A percentile compares a stretch with the other conserved stretches of the same genome.
Evolutionary conservation across 2,329 filamentous ascomycete species (phyloP).

Genomic region (Ceratocystis papillata): DNA sequence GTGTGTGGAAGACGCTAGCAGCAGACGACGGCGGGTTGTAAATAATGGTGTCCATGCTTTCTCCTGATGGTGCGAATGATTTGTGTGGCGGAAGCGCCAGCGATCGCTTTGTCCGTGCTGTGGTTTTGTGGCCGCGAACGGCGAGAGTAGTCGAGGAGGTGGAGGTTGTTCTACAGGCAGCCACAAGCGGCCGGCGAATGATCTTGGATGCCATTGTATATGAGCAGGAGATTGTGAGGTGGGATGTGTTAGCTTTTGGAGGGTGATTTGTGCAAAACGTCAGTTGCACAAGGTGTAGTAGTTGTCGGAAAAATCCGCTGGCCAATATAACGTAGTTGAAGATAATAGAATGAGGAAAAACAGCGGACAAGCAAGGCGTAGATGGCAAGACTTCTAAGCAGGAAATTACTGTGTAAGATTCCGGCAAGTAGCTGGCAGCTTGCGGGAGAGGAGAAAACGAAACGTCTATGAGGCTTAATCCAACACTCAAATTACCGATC

Average conservation of each 20-base stretch:
- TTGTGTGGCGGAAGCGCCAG: constrained; percentile 51
- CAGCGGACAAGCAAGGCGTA: not conserved
- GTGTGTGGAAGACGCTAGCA: constrained; percentile 52
- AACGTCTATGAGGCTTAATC: constrained; percentile 10
- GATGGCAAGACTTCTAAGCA: not conserved
- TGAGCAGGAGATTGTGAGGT: not conserved
- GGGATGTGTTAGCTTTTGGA: not conserved
- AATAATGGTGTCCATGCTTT: constrained; percentile 36
- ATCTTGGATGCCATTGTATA: constrained; percentile 32
- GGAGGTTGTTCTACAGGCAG: constrained; percentile 28
- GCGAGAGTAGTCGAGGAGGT: constrained; percentile 28
- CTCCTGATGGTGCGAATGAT: constrained; percentile 42
- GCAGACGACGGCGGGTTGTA: constrained; percentile 48
- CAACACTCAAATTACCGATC: constrained; percentile 9
- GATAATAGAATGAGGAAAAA: not conserved
- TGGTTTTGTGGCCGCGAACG: constrained; percentile 41
- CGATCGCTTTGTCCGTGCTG: constrained; percentile 44
- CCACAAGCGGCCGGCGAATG: constrained; percentile 32
- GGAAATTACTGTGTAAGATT: not conserved
- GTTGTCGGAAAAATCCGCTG: not conserved
- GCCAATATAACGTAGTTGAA: not conserved
- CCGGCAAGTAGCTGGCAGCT: not conserved
- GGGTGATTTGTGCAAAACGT: not conserved
- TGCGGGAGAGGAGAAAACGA: not conserved
- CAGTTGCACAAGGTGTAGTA: not conserved